These are phyloP conservation scores for Hypholoma fasciculare DNA, from an alignment of 768 basidiomycete genomes.

Conservation along the genomic window DNA sequence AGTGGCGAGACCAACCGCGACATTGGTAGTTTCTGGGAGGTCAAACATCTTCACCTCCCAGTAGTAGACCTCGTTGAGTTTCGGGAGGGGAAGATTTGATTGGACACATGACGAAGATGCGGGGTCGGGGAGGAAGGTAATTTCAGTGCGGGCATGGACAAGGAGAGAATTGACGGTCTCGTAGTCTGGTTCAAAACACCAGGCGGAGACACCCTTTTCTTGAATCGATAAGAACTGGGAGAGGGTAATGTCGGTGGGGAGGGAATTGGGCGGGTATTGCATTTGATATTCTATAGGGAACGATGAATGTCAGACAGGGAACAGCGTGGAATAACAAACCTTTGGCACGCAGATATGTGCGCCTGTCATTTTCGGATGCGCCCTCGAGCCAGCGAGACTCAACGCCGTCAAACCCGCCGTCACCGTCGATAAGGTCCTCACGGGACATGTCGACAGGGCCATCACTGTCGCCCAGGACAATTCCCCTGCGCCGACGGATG, in stretches of 20 bases:
- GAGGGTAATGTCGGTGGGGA: constrained; percentile 95
- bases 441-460: constrained; percentile 93
- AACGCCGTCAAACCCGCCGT: constrained; percentile 91
- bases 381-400: constrained; percentile 94
- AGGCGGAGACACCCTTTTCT: constrained; percentile 98
- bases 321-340: constrained; percentile 46
- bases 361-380: constrained; percentile 61
- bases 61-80: constrained; percentile 98
- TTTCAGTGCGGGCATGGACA: constrained; percentile 94
- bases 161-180: constrained; percentile 91
- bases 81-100: constrained; percentile 95
- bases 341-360: constrained; percentile 84
- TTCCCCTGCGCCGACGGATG: constrained; percentile 74
- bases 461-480: constrained; percentile 80
- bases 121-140: constrained; percentile 97
- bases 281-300: constrained; percentile 66
- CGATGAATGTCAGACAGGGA: constrained; percentile 7
- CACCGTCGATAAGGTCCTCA: constrained; percentile 86
- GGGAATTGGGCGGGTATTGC: constrained; percentile 94
- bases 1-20: constrained; percentile 93
- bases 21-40: constrained; percentile 81
- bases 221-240: constrained; percentile 99
- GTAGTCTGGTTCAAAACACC: constrained; percentile 99
- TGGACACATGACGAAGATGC: constrained; percentile 93
- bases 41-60: constrained; percentile 99